Evolutionary conservation across 768 basidiomycete species (phyloP), one percentile per base, ranked within the genome.

Genomic region (Mycena amicta): DNA sequence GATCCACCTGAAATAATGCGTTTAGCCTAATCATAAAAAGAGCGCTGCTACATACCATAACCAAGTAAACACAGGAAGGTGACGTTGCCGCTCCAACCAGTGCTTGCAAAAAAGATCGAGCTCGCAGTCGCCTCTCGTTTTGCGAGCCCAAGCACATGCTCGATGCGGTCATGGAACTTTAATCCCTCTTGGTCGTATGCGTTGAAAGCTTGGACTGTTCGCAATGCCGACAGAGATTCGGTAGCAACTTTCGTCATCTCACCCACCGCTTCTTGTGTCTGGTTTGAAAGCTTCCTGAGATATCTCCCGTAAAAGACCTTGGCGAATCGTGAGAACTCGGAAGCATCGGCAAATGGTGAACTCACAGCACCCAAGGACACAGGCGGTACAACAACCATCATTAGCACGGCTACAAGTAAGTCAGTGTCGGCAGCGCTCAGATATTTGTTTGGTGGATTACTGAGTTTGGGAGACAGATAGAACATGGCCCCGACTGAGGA

Each of bases 271-370:
- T 95, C 94, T 71, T 99, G 96, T 5, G 96, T 95, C 67, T 87
- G 78, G 66, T 92, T 93, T 5, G 93, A 93, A 3, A 99, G 83
- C 60, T 87, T 89, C 70, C 95, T 93, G 53, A 99, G 76, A 74
- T 98, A 99, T 13, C 95, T 86, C 62, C 96, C 95, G 67, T 99
- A 99, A 71, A 94, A 91, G 13, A 98, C 92, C 91, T 96, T 61
- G 16, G 20, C 29, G 4, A 33, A n/a, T 16, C 5, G 53, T 58
- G 45, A 63, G 30, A 54, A 12, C 51, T 51, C 8, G 16, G 52
- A 50, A 26, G 18, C 5, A 5, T 25, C 37, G 57, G 16, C n/a
- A 30, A 30, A 25, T 20, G 25, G 56, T 56, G 43, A 59, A 75
- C 79, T 28, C 75, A 95, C 84, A 66, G 94, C 88, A 64, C 92